Evolutionary conservation across 2,329 filamentous ascomycete genomes (phyloP), one percentile per base, ranked within the genome.

Genomic region (Diaporthe eres): DNA sequence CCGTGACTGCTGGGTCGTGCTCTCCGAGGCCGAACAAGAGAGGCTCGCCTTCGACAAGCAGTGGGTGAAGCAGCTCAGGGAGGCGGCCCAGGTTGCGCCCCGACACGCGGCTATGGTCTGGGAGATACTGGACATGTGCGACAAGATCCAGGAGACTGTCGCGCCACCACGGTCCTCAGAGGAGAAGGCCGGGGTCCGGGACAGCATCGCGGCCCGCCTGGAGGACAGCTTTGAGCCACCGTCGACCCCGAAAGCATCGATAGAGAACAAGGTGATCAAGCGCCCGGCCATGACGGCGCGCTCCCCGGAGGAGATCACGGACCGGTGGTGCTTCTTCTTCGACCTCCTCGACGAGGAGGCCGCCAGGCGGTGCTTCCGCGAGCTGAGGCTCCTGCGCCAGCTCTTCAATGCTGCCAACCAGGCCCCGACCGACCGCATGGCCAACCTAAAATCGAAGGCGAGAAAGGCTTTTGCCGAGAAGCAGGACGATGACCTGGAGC

Each of bases 1-100:
- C 42, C 61, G 72, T 13, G 72, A 74, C 72, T 74, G 72, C 61
- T 74, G 72, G 72, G 72, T 74, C 63, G 72, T 74, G 39, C 72
- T 74, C n/a, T 74, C 72, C 12, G 72, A 74, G 34, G 39, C 51
- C 7, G 72, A 74, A 57, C 72, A 67, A n/a, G 72, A 74, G 72
- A 57, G 72, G 31, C 61, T 74, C 53, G 72, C 61, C 61, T 44
- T 67, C 22, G 63, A 74, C 34, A 60, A 57, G 22, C 51, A 57
- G 49, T 74, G 72, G 72, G 61, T 67, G 51, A 74, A 61, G 63
- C 51, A 49, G 31, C 72, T 74, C 22, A 68, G 61, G 42, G 72
- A 74, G 39, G 72, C 55, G 9, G 72, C 72, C 15, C 61, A 74
- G 72, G 37, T 74, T n/a, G 55, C 72, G 22, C 72, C 72, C 1